Base-by-base conservation (phyloP, 2,329 filamentous ascomycete species). In the Monosporascus sp. region DNA sequence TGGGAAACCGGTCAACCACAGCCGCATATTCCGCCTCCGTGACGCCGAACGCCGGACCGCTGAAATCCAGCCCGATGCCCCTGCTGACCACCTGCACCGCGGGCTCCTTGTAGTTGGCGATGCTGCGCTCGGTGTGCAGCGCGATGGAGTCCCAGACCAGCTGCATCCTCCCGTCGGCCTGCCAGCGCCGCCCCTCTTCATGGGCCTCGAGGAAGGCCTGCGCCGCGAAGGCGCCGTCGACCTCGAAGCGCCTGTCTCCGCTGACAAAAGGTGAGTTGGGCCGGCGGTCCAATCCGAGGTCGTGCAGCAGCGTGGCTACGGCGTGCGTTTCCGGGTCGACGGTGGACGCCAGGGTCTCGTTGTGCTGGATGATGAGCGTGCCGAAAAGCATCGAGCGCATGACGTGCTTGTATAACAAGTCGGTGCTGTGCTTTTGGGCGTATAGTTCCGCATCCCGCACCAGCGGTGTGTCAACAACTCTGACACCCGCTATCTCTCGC, bases 131-230 rank as follows among this genome's bases (percentile, higher is more conserved):
- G 0, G 70, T 72, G 58, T 76, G 74, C 52, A 79, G 64, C 0
- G 76, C 76, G 53, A 80, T 79, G 14, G 70, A 61, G 56, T 79
- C 75, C 75, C 75, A 79, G 15, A 76, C 68, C 6, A 77, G 65
- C 61, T 79, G 75, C 4, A 73, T 35, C 31, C 55, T 4, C 72
- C 65, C 31, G 35, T 69, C 66, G 27, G 70, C 63, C 47, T 74
- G 68, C 72, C 73, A 77, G 18, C 56, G 56, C 41, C 6, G n/a
- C 22, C 41, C 41, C 50, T 68, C 48, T 41, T 22, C 38, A 14
- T 62, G 53, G 15, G 41, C 49, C 37, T 50, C 52, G 47, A 77
- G 50, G 52, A 77, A 77, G 1, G 69, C 61, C 0, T 72, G 62
- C 1, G 76, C 73, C 2, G 68, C 72, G 51, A 74, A 70, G 8